Base-by-base conservation (phyloP, 345 rosid genomes). In the Chamaenerion angustifolium region DNA sequence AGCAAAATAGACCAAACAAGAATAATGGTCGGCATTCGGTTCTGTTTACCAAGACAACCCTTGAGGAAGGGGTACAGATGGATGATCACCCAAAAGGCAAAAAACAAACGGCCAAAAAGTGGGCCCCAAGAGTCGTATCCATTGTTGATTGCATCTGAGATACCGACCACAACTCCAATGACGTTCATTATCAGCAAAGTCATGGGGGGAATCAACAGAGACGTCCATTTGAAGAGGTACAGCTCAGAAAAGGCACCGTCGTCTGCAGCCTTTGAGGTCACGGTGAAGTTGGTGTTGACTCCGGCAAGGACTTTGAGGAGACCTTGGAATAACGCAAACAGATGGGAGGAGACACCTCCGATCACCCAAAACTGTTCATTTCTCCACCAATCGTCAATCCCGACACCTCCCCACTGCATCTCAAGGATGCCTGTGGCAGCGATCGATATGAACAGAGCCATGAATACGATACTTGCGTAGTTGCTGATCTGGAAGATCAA, bases 381-480 rank as follows among this genome's bases (percentile, higher is more conserved):
- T 60, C 84, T 75, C 88, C 88, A 81, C 84, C 84, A 81, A 65
- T 81, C 80, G 42, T 81, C 70, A 56, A 81, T 78, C 31, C 81
- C 88, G 15, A 81, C 88, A 2, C 79, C 77, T 52, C 88, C 88
- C 88, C 88, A 81, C 59, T 69, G 84, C 88, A 81, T 77, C 59
- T 81, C 88, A 0, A 77, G 65, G 58, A 75, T 69, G 48, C 81
- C 46, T 1, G 88, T 77, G n/a, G 79, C 79, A 11, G 81, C 81
- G 9, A 81, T 81, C 50, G 81, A 76, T 51, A 77, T 56, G 51
- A 77, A 77, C 48, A 81, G 77, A 0, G 69, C 68, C 74, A 77
- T 72, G 67, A 81, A 81, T 17, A 81, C 44, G 46, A 80, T 19
- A 48, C 79, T 66, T 4, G 79, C 81, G 52, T 68, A 68, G 66